Percentiles rank a stretch among this genome's conserved stretches.
phyloP scores from a whole-genome alignment of 495 filamentous ascomycete species.

The Talaromyces borbonicus region DNA sequence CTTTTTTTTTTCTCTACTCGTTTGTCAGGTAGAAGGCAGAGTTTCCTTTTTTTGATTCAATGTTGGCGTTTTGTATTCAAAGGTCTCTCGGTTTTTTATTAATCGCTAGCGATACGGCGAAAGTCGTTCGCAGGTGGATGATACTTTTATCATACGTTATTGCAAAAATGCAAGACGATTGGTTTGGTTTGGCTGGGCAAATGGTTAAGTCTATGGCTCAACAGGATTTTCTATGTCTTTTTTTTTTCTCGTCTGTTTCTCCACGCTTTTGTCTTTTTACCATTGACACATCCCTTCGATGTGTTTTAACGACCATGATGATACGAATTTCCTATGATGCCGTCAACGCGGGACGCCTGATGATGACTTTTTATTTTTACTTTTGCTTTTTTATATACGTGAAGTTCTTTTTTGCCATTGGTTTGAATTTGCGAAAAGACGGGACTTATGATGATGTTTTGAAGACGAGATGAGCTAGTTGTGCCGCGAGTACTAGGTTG shows the following conservation, averaged over 20 bases:
- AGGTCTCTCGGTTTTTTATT: not conserved
- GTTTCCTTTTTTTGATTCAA: not conserved
- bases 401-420: not conserved
- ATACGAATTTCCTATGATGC: conserved; percentile 35
- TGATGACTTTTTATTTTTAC: conserved; percentile 10
- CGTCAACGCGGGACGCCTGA: not conserved
- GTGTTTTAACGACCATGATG: conserved; percentile 35
- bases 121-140: not conserved
- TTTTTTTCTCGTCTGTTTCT: conserved; percentile 15
- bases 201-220: too few species aligned
- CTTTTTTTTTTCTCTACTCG: too few species aligned
- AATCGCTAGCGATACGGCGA: not conserved
- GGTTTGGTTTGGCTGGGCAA: too few species aligned
- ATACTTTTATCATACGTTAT: not conserved
- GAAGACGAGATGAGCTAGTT: conserved; percentile 6
- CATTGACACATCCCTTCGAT: conserved; percentile 10
- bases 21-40: conserved; percentile 1
- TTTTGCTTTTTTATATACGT: not conserved
- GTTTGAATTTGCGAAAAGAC: not conserved
- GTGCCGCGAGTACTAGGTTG: conserved; percentile 14
- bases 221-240: not conserved
- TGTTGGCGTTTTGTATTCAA: conserved; percentile 6
- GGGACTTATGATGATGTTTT: conserved; percentile 2
- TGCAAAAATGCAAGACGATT: not conserved
- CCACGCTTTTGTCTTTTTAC: conserved; percentile 16